Base-by-base conservation (phyloP, 805 yeast genomes). In the Groenewaldozyma salmanticensis region DNA sequence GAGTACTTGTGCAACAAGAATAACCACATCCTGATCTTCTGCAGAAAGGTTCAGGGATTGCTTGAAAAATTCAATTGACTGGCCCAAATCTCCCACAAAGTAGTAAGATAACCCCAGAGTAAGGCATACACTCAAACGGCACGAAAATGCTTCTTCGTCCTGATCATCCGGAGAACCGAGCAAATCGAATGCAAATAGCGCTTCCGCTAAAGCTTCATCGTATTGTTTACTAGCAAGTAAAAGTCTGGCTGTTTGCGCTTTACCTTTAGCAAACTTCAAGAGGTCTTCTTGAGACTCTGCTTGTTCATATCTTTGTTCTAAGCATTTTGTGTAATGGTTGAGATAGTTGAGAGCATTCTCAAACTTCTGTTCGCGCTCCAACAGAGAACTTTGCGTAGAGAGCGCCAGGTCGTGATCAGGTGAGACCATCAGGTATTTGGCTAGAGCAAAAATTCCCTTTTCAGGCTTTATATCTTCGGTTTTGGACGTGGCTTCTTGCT, bases 1-100 rank as follows among this genome's bases (percentile, higher is more conserved):
- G 38, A 92, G 65, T 0, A 88, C 81, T 54, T 87, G 94, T 0
- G 92, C 75, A 17, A 85, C 70, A 21, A 90, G 61, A 4, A 80
- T 74, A 13, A 85, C 77, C n/a, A 86, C 68, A 46, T 79, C 71
- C 47, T 72, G 76, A 3, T 81, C 75, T 37, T 74, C 77, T 4
- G 74, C 71, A 19, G 79, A 70, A 1, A 60, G 52, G 20, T 65
- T 70, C 35, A 87, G 62, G n/a, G 92, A 75, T 27, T 65, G 60
- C 44, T 74, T 76, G 55, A 90, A 78, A 52, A 79, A 77, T 2
- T 69, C 74, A 41, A 90, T 60, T 0, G 96, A 76, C 6, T 68
- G 68, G 42, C 75, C 81, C 54, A 79, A 77, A 27, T 79, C 72
- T 17, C 69, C 71, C 31, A 64, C 52, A 61, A 83, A 86, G 62